Evolutionary conservation across 345 rosid species (phyloP), one percentile per base, ranked within the genome.

Genomic region (Salix exigua): DNA sequence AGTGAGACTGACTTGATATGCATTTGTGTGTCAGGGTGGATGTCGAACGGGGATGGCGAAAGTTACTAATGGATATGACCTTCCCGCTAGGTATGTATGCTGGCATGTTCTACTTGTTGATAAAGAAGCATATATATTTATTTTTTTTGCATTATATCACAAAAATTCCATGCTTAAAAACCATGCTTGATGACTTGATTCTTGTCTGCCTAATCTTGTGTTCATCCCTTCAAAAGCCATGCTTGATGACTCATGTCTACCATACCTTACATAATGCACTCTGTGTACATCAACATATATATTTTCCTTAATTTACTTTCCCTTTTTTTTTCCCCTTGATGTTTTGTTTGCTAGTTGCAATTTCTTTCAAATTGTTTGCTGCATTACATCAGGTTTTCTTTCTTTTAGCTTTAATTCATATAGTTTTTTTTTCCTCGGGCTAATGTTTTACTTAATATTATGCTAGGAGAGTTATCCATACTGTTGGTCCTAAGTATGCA

Each of bases 11-110:
- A 78, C 68, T 50, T 73, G 61, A 65, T 44, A 9, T 73, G 62
- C 53, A 60, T 66, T 78, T 85, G 37, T 80, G 81, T 78, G 78
- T 68, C 85, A 96, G 99, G 97, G 97, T 77, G 99, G 98, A 72
- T 94, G 98, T 88, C 86, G 98, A 73, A 96, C 99, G 30, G 99
- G 99, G 79, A 91, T 90, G 97, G 98, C 97, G 1, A 96, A 94
- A 87, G 89, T 89, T 84, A 96, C 99, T 69, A 87, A 86, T 85
- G 98, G 97, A 37, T 92, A 94, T 88, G 94, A 94, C 83, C 94
- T 96, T 82, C 99, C 99, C 40, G 91, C 95, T 76, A 93, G 99
- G 99, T 96, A 68, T 21, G 91, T 80, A 72, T 72, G 46, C 53
- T 53, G 62, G 48, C 38, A 19, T 35, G 26, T 66, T 69, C 46